Base-by-base conservation (phyloP, 306 rosid species). In the Luffa aegyptiaca region DNA sequence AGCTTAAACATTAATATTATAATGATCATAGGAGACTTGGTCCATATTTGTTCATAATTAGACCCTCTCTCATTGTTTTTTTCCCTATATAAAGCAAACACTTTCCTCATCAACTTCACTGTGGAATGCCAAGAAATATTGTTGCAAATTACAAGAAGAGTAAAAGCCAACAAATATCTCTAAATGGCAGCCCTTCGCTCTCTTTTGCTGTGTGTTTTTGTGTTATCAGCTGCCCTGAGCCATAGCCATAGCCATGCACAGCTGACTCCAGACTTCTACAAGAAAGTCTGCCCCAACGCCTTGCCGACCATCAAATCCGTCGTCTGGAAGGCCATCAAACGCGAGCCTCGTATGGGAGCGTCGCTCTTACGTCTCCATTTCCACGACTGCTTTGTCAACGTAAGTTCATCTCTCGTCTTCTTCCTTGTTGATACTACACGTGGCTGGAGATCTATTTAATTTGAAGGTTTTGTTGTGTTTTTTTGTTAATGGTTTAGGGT, bases 371-470 rank as follows among this genome's bases (percentile, higher is more conserved):
- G 86, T 33, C 76, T 83, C 9, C 86, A 83, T 37, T 83, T 83
- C 62, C 83, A 83, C 5, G 86, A 83, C 46, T 83, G 86, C 55
- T 83, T 83, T 41, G 86, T 84, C 44, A 84, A 84, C 9, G 86
- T 72, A 70, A 58, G 83, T 72, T 63, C 18, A 11, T 6, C 8
- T 46, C 16, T 33, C 1, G 31, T 26, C 0, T 52, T 14, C 45
- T 8, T 49, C 3, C n/a, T 11, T 51, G 12, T 6, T 7, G n/a
- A 2, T 33, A 1, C 0, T 26, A 26, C 0, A 26, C 31, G 31
- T 26, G 31, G 31, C 0, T n/a, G 31, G 31, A 26, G 31, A 26
- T 26, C 31, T 0, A 26, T 26, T 26, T 1, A 26, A 26, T 26
- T 26, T 26, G 31, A 26, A 26, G 31, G 31, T 26, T 26, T 26